Evolutionary conservation across 805 yeast genomes (phyloP).

Genomic region (Maudiozyma bulderi): DNA sequence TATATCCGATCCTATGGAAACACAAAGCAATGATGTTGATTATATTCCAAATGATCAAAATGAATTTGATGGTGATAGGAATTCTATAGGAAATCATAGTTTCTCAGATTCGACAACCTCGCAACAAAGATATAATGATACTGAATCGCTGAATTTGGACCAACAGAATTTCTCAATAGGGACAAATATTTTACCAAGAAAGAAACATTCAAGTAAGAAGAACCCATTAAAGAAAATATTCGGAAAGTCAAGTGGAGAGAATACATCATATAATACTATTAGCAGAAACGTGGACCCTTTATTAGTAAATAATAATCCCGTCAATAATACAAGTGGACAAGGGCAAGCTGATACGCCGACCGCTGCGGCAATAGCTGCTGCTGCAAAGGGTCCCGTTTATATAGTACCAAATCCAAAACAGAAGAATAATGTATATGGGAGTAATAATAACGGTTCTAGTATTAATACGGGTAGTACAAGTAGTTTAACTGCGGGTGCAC

Average conservation of each 20-base stretch:
- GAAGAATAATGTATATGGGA: background rate
- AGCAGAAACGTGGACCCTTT: background rate
- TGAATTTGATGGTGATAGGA: background rate
- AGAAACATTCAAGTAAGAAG: background rate
- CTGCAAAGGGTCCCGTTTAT: background rate
- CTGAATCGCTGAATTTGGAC: background rate
- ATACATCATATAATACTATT: background rate
- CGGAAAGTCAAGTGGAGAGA: background rate
- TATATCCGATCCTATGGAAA: background rate
- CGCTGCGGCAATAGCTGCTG: background rate
- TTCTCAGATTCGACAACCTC: background rate
- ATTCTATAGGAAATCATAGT: background rate
- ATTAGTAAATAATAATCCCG: background rate
- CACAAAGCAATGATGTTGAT: background rate
- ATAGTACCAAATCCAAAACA: background rate
- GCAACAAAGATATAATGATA: background rate
- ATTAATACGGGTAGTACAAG: background rate
- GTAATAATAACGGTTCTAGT: background rate
- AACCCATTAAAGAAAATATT: conserved; percentile 2
- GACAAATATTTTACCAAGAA: conserved; percentile 1
- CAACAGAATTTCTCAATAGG: conserved; percentile 1
- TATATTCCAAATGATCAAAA: background rate
- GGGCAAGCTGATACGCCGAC: too few species aligned
- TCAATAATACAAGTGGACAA: background rate
- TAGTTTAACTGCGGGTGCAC: background rate